Evolutionary conservation across 2,329 filamentous ascomycete genomes (phyloP).

Genomic region (Aureobasidium sp.): DNA sequence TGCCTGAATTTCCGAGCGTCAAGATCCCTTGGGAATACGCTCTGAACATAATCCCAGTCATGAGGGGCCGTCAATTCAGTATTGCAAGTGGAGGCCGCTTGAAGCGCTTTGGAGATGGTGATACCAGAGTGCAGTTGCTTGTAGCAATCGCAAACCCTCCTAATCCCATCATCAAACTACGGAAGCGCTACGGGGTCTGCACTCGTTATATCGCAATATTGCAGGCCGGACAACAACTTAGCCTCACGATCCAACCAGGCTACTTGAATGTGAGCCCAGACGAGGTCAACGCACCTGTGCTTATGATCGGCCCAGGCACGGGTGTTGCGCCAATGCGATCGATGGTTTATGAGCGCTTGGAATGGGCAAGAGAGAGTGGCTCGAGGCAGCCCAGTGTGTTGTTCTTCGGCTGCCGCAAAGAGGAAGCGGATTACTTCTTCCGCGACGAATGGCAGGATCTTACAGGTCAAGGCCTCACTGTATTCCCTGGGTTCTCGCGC

Average conservation of each 20-base stretch:
- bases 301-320: slow-evolving; percentile 78
- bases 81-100: slow-evolving; percentile 64
- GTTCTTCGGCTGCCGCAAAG: slow-evolving; percentile 79
- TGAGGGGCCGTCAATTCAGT: slow-evolving; percentile 89
- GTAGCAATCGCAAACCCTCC: slow-evolving; percentile 30
- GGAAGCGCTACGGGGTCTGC: slow-evolving; percentile 80
- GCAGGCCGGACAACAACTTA: slow-evolving; percentile 48
- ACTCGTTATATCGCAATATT: slow-evolving; percentile 74
- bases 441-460: slow-evolving; percentile 60
- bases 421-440: slow-evolving; percentile 72
- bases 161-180: slow-evolving; percentile 74
- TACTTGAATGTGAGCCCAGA: slow-evolving; percentile 41
- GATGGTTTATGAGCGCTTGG: slow-evolving; percentile 63
- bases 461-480: slow-evolving; percentile 38
- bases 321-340: slow-evolving; percentile 78
- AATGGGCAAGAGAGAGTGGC: slow-evolving; percentile 26
- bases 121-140: slow-evolving; percentile 27
- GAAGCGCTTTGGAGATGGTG: slow-evolving; percentile 21
- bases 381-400: slow-evolving; percentile 42
- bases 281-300: slow-evolving; percentile 50
- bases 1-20: slow-evolving; percentile 82
- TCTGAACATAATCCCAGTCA: slow-evolving; percentile 65
- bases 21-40: slow-evolving; percentile 68
- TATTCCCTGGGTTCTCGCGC: slow-evolving; percentile 61
- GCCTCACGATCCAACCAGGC: slow-evolving; percentile 49